Conservation (phyloP, 768 basidiomycete genomes). For the Phanerochaete carnosa region DNA sequence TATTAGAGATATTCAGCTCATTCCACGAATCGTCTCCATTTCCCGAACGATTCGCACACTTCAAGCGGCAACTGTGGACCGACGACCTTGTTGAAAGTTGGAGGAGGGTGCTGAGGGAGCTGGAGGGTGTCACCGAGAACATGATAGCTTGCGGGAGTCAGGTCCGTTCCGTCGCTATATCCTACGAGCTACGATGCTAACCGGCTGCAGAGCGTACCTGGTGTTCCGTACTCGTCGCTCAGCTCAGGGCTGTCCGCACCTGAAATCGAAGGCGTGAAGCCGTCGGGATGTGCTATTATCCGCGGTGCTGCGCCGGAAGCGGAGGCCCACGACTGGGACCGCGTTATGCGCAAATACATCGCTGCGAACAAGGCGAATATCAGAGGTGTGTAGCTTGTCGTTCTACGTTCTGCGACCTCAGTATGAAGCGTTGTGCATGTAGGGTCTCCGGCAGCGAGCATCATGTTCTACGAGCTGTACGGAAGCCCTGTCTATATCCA, state of each 20-base stretch:
- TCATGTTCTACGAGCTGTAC: conserved; percentile 75
- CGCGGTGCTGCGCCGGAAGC: conserved; percentile 53
- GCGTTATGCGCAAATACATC: conserved; percentile 51
- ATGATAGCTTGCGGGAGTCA: conserved; percentile 45
- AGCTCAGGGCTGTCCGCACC: conserved; percentile 43
- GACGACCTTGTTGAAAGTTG: conserved; percentile 49
- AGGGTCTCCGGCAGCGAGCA: conserved; percentile 67
- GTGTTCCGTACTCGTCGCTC: conserved; percentile 43
- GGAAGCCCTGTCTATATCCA: conserved; percentile 58
- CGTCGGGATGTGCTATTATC: conserved; percentile 53
- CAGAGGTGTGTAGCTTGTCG: conserved; percentile 41
- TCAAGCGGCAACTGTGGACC: conserved; percentile 55
- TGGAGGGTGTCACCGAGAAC: conserved; percentile 44
- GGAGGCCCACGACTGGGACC: conserved; percentile 62
- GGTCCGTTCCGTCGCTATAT: conserved; percentile 29
- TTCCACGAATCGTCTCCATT: conserved; percentile 39
- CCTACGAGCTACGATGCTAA: not conserved
- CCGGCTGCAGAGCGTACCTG: conserved; percentile 45
- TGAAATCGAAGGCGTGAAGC: conserved; percentile 43
- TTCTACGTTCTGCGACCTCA: not conserved
- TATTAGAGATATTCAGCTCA: conserved; percentile 45
- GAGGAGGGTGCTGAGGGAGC: conserved; percentile 49
- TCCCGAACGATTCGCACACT: conserved; percentile 51
- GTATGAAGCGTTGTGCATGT: not conserved
- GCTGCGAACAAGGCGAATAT: conserved; percentile 41